These are phyloP conservation scores for Rubia tinctorum DNA, from an alignment of 305 asterid species.

Conservation along the genomic window DNA sequence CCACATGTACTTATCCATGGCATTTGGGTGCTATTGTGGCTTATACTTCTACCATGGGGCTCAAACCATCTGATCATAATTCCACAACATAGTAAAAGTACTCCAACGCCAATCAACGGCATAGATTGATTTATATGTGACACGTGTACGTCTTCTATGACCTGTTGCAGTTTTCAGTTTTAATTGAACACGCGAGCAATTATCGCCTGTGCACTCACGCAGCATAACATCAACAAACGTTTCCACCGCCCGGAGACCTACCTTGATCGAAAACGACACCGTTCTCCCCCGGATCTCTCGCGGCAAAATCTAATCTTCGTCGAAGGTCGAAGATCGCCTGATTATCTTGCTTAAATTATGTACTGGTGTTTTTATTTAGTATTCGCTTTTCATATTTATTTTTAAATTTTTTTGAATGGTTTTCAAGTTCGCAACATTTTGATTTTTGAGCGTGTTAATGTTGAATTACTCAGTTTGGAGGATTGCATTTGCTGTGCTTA, in stretches of 20 bases:
- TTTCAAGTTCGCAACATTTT: background rate
- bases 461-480: slow-evolving; percentile 6
- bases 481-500: slow-evolving; percentile 4
- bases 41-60: background rate
- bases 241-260: slow-evolving; percentile 1
- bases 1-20: too few species aligned
- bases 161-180: background rate
- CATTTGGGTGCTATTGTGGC: background rate
- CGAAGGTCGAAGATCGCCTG: slow-evolving; percentile 11
- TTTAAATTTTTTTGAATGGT: background rate
- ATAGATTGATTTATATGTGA: background rate
- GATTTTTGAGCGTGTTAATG: background rate
- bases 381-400: background rate
- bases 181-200: slow-evolving; percentile 12
- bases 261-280: slow-evolving; percentile 17
- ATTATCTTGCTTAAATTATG: background rate
- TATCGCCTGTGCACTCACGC: slow-evolving; percentile 29
- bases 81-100: background rate
- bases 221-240: slow-evolving; percentile 4
- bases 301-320: slow-evolving; percentile 12
- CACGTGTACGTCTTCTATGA: slow-evolving; percentile 14
- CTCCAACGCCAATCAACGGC: background rate
- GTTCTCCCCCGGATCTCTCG: slow-evolving; percentile 6
- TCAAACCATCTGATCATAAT: slow-evolving; percentile 13
- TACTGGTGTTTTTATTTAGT: background rate